Percentiles rank a stretch among this genome's conserved stretches.
Evolutionary conservation across 768 basidiomycete species (phyloP).

Genomic region (Chalciporus pseudorubinellus): DNA sequence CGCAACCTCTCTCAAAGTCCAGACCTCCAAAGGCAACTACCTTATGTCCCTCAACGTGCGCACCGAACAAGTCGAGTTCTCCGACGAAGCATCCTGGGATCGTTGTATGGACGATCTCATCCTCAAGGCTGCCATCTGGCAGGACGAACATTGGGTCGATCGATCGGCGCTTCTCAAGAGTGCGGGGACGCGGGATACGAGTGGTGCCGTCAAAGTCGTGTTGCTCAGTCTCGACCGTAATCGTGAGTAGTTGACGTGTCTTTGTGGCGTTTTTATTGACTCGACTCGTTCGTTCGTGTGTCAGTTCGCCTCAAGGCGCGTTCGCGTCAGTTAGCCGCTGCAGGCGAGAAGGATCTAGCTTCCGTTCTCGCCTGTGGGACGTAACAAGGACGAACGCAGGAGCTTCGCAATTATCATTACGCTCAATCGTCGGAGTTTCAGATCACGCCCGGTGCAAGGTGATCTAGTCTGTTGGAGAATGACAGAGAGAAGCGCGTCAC

Average conservation of each 20-base stretch:
- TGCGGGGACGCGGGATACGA: slow-evolving; percentile 36
- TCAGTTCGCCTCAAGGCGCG: slow-evolving; percentile 91
- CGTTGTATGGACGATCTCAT: slow-evolving; percentile 95
- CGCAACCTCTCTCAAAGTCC: slow-evolving; percentile 80
- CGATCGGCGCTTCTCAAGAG: slow-evolving; percentile 67
- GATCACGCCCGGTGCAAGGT: not conserved
- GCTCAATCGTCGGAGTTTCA: not conserved
- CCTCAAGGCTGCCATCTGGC: slow-evolving; percentile 89
- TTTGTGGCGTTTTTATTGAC: slow-evolving; percentile 13
- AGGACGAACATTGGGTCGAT: slow-evolving; percentile 89
- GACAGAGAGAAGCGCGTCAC: slow-evolving; percentile 2
- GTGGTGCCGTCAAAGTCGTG: slow-evolving; percentile 73
- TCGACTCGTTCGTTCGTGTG: slow-evolving; percentile 1
- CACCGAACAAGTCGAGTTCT: slow-evolving; percentile 79
- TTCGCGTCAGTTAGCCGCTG: slow-evolving; percentile 79
- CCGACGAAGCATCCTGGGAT: slow-evolving; percentile 47
- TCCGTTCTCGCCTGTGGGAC: slow-evolving; percentile 50
- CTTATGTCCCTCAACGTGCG: slow-evolving; percentile 78
- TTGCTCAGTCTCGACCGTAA: slow-evolving; percentile 91
- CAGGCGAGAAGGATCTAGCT: slow-evolving; percentile 83
- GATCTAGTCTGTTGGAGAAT: slow-evolving; percentile 6
- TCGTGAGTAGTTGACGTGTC: slow-evolving; percentile 47
- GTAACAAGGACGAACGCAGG: slow-evolving; percentile 11
- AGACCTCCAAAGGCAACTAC: slow-evolving; percentile 95
- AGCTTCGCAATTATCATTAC: not conserved